Conservation (phyloP, 2,329 filamentous ascomycete species). For the Macrophomina phaseolina region DNA sequence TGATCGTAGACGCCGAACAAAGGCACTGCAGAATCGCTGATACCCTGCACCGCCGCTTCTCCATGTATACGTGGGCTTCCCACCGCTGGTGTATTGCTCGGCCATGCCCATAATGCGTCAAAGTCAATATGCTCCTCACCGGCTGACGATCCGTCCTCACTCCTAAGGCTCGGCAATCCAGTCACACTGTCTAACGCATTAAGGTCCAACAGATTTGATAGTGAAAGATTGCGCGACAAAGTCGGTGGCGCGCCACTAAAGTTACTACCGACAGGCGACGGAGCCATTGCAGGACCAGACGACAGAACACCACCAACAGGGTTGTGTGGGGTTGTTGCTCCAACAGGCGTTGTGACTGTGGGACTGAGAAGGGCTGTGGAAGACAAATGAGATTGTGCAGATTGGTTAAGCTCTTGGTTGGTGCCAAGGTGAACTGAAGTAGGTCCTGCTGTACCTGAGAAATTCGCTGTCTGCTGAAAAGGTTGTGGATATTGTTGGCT, state of each 20-base stretch:
- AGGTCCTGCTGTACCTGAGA: slow-evolving; percentile 27
- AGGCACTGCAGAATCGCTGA: slow-evolving; percentile 41
- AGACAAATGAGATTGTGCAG: neutral
- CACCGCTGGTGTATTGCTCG: slow-evolving; percentile 41
- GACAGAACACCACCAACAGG: neutral
- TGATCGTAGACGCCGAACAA: slow-evolving; percentile 38
- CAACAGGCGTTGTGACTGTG: slow-evolving; percentile 39
- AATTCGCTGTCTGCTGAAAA: neutral
- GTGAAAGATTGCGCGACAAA: slow-evolving; percentile 31
- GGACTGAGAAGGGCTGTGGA: slow-evolving; percentile 19
- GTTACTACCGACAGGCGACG: slow-evolving; percentile 31
- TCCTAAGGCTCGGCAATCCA: slow-evolving; percentile 36
- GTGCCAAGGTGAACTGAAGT: neutral
- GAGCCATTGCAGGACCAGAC: slow-evolving; percentile 29
- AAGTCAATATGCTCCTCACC: slow-evolving; percentile 50
- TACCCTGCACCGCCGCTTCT: slow-evolving; percentile 33
- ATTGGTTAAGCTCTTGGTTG: neutral
- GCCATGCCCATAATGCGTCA: slow-evolving; percentile 50
- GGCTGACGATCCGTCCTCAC: slow-evolving; percentile 38
- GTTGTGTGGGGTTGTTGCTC: neutral
- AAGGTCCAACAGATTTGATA: slow-evolving; percentile 46
- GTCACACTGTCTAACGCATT: slow-evolving; percentile 38
- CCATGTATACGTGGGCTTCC: slow-evolving; percentile 36
- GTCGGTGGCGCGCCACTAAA: neutral
- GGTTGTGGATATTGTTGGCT: neutral